Evolutionary conservation across 2,329 filamentous ascomycete genomes (phyloP).

Genomic region (Xylaria arbuscula): DNA sequence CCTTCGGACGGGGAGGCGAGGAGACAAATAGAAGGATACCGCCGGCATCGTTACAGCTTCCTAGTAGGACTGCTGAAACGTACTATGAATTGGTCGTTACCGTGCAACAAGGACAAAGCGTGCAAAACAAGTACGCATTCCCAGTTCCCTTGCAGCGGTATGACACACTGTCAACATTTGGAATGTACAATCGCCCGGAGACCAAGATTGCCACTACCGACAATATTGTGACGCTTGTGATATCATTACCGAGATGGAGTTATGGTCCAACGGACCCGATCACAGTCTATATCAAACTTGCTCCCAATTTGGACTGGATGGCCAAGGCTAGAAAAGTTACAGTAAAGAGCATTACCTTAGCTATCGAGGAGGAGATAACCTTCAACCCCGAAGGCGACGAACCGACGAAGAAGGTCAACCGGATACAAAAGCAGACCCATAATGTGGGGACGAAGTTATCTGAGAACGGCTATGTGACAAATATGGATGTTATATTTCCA

Average conservation of each 20-base stretch:
- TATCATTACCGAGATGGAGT: slow-evolving; percentile 93
- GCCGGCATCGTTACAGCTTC: slow-evolving; percentile 88
- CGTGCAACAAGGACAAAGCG: slow-evolving; percentile 87
- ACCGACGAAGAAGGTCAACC: slow-evolving; percentile 88
- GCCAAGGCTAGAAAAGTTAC: slow-evolving; percentile 90
- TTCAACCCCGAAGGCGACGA: slow-evolving; percentile 98
- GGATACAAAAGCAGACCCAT: slow-evolving; percentile 85
- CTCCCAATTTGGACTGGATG: slow-evolving; percentile 91
- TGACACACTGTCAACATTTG: slow-evolving; percentile 96
- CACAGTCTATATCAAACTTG: slow-evolving; percentile 93
- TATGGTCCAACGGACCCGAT: slow-evolving; percentile 96
- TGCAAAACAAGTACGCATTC: slow-evolving; percentile 91
- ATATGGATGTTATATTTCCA: slow-evolving; percentile 90
- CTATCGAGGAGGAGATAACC: slow-evolving; percentile 97
- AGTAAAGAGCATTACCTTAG: slow-evolving; percentile 92
- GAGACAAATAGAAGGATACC: slow-evolving; percentile 91
- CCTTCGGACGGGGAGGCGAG: slow-evolving; percentile 89
- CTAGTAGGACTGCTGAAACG: slow-evolving; percentile 94
- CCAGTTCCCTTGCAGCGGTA: slow-evolving; percentile 92
- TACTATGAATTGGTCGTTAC: slow-evolving; percentile 97
- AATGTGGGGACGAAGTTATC: slow-evolving; percentile 85
- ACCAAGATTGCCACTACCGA: slow-evolving; percentile 86
- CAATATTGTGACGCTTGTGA: slow-evolving; percentile 89
- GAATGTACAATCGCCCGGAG: slow-evolving; percentile 98
- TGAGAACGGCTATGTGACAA: slow-evolving; percentile 91